Evolutionary conservation across 176 grass and related monocot species (phyloP).

Genomic region (Avena atlantica): DNA sequence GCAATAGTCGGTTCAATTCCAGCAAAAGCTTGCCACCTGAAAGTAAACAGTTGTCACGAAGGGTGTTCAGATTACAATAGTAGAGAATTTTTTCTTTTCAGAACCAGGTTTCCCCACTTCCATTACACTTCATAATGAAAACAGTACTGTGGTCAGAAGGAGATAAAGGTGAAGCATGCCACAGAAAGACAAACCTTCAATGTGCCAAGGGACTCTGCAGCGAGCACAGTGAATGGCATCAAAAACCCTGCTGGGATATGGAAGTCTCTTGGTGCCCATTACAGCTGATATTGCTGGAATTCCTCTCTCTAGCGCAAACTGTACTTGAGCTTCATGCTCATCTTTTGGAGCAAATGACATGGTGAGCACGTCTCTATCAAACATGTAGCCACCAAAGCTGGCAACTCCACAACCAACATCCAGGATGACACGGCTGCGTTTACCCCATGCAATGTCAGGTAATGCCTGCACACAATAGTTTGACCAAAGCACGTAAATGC

Average conservation of each 20-base stretch:
- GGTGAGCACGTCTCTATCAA: constrained; percentile 93
- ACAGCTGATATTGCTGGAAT: constrained; percentile 99
- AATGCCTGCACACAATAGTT: constrained; percentile 60
- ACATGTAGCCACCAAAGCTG: constrained; percentile 97
- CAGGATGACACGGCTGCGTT: constrained; percentile 73
- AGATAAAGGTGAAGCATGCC: constrained; percentile 21
- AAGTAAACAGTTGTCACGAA: constrained; percentile 22
- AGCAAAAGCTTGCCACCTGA: constrained; percentile 92
- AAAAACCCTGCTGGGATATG: constrained; percentile 87
- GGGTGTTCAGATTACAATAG: neutral
- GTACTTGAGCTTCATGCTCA: constrained; percentile 99
- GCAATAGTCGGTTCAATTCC: constrained; percentile 91
- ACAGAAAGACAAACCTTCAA: constrained; percentile 74
- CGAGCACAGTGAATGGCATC: constrained; percentile 96
- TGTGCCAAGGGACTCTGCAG: constrained; percentile 97
- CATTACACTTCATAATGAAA: neutral
- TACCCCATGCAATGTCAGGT: constrained; percentile 95
- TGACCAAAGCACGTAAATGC: neutral
- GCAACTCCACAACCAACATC: constrained; percentile 99
- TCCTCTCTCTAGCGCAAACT: constrained; percentile 98
- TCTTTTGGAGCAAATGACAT: constrained; percentile 99
- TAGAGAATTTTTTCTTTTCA: constrained; percentile 11
- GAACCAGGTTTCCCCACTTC: neutral
- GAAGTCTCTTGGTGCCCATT: constrained; percentile 98
- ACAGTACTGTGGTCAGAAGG: neutral